Evolutionary conservation across 1,139 yeast species (phyloP).

Genomic region (Magnusiomyces magnusii): DNA sequence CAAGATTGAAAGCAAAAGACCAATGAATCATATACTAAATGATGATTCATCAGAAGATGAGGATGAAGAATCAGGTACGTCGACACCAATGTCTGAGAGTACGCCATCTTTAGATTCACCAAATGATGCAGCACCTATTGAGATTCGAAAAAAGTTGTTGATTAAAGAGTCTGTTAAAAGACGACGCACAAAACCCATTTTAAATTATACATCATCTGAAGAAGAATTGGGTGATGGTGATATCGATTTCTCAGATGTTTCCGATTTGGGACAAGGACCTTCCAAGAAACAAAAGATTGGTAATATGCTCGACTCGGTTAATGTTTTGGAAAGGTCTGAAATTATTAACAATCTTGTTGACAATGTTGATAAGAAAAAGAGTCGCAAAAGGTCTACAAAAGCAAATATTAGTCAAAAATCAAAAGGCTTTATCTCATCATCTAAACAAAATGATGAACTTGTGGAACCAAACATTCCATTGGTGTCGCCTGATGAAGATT

Average conservation of each 20-base stretch:
- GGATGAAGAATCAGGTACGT: not conserved
- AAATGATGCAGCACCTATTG: not conserved
- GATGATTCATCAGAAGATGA: conserved; percentile 45
- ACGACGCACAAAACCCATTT: conserved; percentile 18
- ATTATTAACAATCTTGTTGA: not conserved
- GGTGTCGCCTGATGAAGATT: not conserved
- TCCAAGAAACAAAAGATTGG: conserved; percentile 27
- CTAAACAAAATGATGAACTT: not conserved
- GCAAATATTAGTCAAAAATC: not conserved
- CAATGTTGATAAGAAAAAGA: not conserved
- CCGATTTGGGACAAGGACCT: not conserved
- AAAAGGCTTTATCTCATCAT: not conserved
- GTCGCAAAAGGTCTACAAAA: not conserved
- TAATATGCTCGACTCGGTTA: no score
- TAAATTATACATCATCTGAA: conserved; percentile 25
- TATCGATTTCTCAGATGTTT: not conserved
- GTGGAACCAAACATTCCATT: not conserved
- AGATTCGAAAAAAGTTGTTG: not conserved
- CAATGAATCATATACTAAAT: conserved; percentile 69
- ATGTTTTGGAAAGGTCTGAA: no score
- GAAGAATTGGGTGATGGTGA: conserved; percentile 17
- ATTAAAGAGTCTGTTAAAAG: conserved; percentile 8
- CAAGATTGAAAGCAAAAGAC: conserved; percentile 31
- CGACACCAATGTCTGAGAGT: conserved; percentile 17
- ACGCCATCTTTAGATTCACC: conserved; percentile 23